Evolutionary conservation across 192 early-diverging fungal species (phyloP).

Genomic region (Cetraspora pellucida): DNA sequence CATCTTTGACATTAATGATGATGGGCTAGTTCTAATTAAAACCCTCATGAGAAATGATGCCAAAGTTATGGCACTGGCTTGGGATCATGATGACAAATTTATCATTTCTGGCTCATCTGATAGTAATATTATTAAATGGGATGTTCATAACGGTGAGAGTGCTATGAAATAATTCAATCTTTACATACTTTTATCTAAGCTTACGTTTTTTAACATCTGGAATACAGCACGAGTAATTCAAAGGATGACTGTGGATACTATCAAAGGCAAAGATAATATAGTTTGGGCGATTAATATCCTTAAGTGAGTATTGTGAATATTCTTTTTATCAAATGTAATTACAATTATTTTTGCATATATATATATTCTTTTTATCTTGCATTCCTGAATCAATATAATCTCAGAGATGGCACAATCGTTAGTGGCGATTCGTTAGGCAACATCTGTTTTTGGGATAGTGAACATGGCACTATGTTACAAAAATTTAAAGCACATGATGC

Average conservation of each 20-base stretch:
- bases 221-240: slow-evolving; percentile 52
- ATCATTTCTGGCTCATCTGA: slow-evolving; percentile 86
- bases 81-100: slow-evolving; percentile 69
- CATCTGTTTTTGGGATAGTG: slow-evolving; percentile 86
- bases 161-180: background rate
- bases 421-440: slow-evolving; percentile 90
- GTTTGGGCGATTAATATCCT: slow-evolving; percentile 83
- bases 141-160: slow-evolving; percentile 44
- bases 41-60: slow-evolving; percentile 51
- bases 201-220: background rate
- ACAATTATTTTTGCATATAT: background rate
- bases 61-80: slow-evolving; percentile 86
- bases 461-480: slow-evolving; percentile 67
- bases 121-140: slow-evolving; percentile 74
- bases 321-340: background rate
- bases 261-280: slow-evolving; percentile 74
- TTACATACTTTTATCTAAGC: background rate
- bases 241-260: slow-evolving; percentile 78
- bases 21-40: slow-evolving; percentile 64
- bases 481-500: slow-evolving; percentile 75
- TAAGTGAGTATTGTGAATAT: slow-evolving; percentile 30
- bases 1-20: slow-evolving; percentile 82
- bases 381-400: background rate
- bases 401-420: slow-evolving; percentile 72
- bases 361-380: background rate